Evolutionary conservation across 2,329 filamentous ascomycete species (phyloP), one percentile per base, ranked within the genome.

Genomic region (Cryphonectria japonica): DNA sequence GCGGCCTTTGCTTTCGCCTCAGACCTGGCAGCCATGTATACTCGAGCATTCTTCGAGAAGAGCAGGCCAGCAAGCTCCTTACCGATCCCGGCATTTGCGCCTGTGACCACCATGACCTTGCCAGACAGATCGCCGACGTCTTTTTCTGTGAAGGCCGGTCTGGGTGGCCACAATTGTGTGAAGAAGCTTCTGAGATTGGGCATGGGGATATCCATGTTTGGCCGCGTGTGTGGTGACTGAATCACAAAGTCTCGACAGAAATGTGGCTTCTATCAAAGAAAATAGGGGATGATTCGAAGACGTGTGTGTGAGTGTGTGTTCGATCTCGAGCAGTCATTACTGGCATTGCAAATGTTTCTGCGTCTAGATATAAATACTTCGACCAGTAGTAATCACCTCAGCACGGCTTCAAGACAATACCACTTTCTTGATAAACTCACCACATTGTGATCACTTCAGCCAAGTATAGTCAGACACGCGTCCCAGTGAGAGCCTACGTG

Each of bases 11-110:
- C 82, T 70, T 83, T 83, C 11, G 77, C 73, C 26, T 77, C 69
- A 5, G 78, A 81, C 63, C 85, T 82, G 1, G 81, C 82, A 3
- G 83, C 84, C 50, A 87, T 74, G 74, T 86, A 87, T 32, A 87
- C 82, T 7, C 79, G 86, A 34, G 78, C 85, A 67, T 85, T 83
- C n/a, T 79, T 80, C 3, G 77, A 75, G 76, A 87, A 88, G 14
- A 88, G 79, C 7, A 87, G 81, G 41, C 80, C 80, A 63, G 77
- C 78, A 14, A 87, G 78, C 71, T 85, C 83, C 62, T 81, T 79
- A 16, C 85, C 85, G 4, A 85, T 78, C 84, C 71, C 71, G 8
- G 64, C 57, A 50, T 54, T 70, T n/a, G 64, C 64, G 3, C 71
- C 71, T 19, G 71, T 87, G 13, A 87, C 81, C 66, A 87, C 82